These are phyloP conservation scores for Grigorovia jiainica DNA, from an alignment of 805 yeast species.

Conservation along the genomic window DNA sequence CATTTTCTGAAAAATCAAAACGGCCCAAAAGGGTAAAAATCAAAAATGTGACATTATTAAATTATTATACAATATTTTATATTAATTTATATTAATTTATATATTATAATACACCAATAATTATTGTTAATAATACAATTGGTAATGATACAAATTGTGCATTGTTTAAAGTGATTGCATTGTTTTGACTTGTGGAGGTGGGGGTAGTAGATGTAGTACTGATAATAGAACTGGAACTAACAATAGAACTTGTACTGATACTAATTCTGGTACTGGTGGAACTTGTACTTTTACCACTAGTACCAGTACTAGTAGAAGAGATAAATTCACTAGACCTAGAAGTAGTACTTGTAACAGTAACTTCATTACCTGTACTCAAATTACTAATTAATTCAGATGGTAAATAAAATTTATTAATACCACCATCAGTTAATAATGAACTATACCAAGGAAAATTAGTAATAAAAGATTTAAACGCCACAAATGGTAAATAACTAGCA, in stretches of 20 bases:
- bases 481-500: slow-evolving; percentile 28
- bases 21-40: too few species aligned
- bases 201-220: neutral
- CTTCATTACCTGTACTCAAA: too few species aligned
- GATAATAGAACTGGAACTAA: neutral
- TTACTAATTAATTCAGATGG: slow-evolving; percentile 20
- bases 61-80: too few species aligned
- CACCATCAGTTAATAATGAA: slow-evolving; percentile 14
- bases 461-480: slow-evolving; percentile 29
- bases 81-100: too few species aligned
- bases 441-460: slow-evolving; percentile 28
- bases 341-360: too few species aligned
- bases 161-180: neutral
- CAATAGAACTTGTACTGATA: neutral
- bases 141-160: neutral
- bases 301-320: too few species aligned
- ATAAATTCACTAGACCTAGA: too few species aligned
- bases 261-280: too few species aligned
- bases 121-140: neutral
- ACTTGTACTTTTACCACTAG: too few species aligned
- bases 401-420: slow-evolving; percentile 15
- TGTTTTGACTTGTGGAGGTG: neutral
- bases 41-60: too few species aligned
- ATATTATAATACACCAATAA: neutral
- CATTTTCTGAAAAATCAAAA: too few species aligned